phyloP scores from a whole-genome alignment of 2,329 filamentous ascomycete genomes.

The Penicillium sp. region DNA sequence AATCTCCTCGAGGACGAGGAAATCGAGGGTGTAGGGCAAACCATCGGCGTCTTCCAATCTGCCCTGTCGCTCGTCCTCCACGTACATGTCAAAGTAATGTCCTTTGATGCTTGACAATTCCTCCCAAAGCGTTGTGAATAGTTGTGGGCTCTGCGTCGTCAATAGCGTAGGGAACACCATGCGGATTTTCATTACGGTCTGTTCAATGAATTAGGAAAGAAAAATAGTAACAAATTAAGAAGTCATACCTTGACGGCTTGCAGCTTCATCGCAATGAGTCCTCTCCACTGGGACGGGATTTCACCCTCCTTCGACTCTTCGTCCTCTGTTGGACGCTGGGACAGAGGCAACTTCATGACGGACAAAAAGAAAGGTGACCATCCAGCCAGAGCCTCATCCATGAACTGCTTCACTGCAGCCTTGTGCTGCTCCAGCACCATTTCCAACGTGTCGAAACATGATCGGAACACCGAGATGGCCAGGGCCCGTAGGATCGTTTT shows the following conservation, averaged over 20 bases:
- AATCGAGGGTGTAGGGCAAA: slow-evolving; percentile 91
- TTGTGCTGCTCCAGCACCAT: slow-evolving; percentile 95
- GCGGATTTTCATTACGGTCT: slow-evolving; percentile 86
- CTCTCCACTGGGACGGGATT: slow-evolving; percentile 68
- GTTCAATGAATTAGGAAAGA: slow-evolving; percentile 17
- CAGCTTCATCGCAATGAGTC: slow-evolving; percentile 79
- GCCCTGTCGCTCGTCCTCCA: slow-evolving; percentile 79
- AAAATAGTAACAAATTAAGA: background rate
- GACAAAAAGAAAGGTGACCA: slow-evolving; percentile 90
- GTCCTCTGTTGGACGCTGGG: slow-evolving; percentile 53
- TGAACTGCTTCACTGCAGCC: slow-evolving; percentile 79
- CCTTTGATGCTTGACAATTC: slow-evolving; percentile 72
- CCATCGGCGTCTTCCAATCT: slow-evolving; percentile 85
- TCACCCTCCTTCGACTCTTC: slow-evolving; percentile 56
- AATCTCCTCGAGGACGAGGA: slow-evolving; percentile 86
- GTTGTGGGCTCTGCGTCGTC: slow-evolving; percentile 72
- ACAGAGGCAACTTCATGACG: slow-evolving; percentile 70
- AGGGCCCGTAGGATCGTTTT: slow-evolving; percentile 75
- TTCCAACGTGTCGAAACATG: slow-evolving; percentile 91
- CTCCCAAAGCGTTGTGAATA: slow-evolving; percentile 87
- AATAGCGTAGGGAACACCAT: slow-evolving; percentile 77
- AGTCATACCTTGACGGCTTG: slow-evolving; percentile 71
- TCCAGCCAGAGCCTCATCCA: slow-evolving; percentile 73
- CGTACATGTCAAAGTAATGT: slow-evolving; percentile 77
- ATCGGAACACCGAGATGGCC: slow-evolving; percentile 83